Conservation (phyloP, 1,139 yeast species). For the Nematodospora anomalae region DNA sequence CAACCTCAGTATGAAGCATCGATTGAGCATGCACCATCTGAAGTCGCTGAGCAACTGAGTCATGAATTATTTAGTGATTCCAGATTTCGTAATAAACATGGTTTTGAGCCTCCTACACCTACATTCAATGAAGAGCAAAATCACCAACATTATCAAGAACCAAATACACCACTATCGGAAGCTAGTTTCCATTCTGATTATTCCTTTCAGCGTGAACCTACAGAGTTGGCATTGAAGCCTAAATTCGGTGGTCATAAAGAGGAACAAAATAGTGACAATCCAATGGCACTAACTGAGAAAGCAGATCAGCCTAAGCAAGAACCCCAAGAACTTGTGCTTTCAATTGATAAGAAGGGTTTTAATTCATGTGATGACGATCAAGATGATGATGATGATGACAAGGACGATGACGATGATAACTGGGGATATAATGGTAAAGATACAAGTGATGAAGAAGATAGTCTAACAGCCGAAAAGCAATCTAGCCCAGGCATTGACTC, state of each 20-base stretch:
- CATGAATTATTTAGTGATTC: neutral
- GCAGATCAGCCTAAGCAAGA: conserved; percentile 1
- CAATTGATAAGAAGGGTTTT: conserved; percentile 11
- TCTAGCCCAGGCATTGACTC: conserved; percentile 24
- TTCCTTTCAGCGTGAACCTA: conserved; percentile 38
- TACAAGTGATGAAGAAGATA: conserved; percentile 16
- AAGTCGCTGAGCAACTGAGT: neutral
- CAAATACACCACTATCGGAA: conserved; percentile 33
- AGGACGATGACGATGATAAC: conserved; percentile 20
- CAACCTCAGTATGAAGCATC: conserved; percentile 1
- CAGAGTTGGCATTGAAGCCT: conserved; percentile 20
- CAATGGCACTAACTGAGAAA: neutral
- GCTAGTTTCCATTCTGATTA: conserved; percentile 37
- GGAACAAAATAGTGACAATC: conserved; percentile 3
- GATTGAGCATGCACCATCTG: neutral
- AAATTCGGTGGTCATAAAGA: neutral
- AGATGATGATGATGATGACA: conserved; percentile 15
- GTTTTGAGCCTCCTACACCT: conserved; percentile 35
- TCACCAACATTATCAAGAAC: conserved; percentile 8
- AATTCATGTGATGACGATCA: conserved; percentile 6
- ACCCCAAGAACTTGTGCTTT: conserved; percentile 10
- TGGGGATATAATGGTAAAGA: conserved; percentile 31
- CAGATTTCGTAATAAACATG: neutral
- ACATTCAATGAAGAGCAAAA: conserved; percentile 11
- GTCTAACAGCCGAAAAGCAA: conserved; percentile 1